Evolutionary conservation across 495 filamentous ascomycete species (phyloP), one percentile per base, ranked within the genome.

Genomic region (Cercophora newfieldiana): DNA sequence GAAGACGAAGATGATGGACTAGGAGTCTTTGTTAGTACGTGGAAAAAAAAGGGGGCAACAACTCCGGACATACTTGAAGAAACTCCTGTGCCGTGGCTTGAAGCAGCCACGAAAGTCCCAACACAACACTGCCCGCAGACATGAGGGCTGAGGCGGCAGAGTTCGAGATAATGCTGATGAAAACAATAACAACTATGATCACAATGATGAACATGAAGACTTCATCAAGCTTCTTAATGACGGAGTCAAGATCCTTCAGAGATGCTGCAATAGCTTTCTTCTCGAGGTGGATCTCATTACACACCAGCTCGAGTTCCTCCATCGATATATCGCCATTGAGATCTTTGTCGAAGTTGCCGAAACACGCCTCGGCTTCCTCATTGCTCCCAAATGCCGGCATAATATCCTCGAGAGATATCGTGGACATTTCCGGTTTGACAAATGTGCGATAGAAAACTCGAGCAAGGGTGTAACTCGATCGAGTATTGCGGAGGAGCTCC

Each of bases 281-380:
- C 79, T 98, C 95, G 7, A 93, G 87, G 33, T 94, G 93, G 75
- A 97, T 95, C 72, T 98, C 94, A 22, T 94, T 93, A 76, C 93
- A 97, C 7, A 94, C 92, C 25, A 92, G 87, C 72, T 97, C 94
- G 18, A 98, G 83, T 76, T 97, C 94, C 62, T 96, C 92, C 89
- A 97, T 96, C 7, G 91, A 95, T 50, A 98, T 95, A 74, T 97
- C 94, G 18, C 95, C 95, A 67, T 98, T 98, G 79, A 99, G 86
- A 71, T 99, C 95, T 66, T 94, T 94, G 77, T 99, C 94, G 63
- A 97, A 97, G 84, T 97, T 93, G 61, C 82, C 80, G 66, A 99
- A 99, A 14, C 94, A 93, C 1, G 92, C 90, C 61, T 97, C 92
- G 1, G 93, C 92, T 70, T 97, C 94, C 22, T 97, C 94, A 61